Base-by-base conservation (phyloP, 768 basidiomycete species). In the Tylopilus intermedius region DNA sequence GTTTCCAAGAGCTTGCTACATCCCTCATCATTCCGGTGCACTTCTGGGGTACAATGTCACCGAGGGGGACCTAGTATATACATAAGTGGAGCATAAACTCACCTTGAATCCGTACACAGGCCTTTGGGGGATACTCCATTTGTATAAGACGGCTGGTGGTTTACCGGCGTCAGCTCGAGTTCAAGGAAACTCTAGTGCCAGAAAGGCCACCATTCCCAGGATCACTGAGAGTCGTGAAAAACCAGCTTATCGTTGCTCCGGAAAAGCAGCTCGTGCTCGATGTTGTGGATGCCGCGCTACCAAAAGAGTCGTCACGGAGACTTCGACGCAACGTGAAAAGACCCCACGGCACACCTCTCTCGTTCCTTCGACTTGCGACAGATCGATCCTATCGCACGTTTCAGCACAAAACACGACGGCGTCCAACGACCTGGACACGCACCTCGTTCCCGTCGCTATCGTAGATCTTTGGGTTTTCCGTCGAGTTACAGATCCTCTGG, bases 241-340 rank as follows among this genome's bases (percentile, higher is more conserved):
- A 47, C 45, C 4, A 55, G 11, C 1, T 46, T 42, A 3, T 40
- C 4, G 24, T 55, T 55, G 39, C 49, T 55, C 15, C 30, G 22
- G 29, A 55, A 55, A 7, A 50, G 35, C 13, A 54, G 24, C 8
- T 54, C 53, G 10, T 54, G 15, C 13, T 40, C 37, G 27, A 54
- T 14, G 13, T 45, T 18, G 24, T 54, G 53, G 14, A 44, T 22
- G 3, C 53, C 43, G 0, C 53, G 53, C 53, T 54, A 15, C 0
- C n/a, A 10, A 10, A 2, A 24, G 24, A 24, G 24, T 24, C 24
- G 24, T 24, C 7, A 30, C 30, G 8, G 10, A 7, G 30, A 7
- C 24, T 18, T 24, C 24, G 24, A 24, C 24, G 30, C 8, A 10
- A 10, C 30, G 18, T 33, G 9, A 11, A 33, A 33, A 11, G 32